phyloP scores from a whole-genome alignment of 306 rosid species.

The Canavalia ensiformis region DNA sequence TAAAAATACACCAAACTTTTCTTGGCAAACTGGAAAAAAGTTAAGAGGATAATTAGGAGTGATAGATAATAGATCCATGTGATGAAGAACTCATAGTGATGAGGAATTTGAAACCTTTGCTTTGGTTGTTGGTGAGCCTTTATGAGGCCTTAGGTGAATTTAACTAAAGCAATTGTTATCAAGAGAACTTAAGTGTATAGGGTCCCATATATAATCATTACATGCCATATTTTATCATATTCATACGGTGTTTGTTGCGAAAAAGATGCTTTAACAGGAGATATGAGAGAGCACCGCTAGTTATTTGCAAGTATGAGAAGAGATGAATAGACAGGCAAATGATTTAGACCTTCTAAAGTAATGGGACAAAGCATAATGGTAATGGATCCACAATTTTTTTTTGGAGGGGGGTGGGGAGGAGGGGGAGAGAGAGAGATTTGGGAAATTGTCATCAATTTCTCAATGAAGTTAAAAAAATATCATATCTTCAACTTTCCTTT shows the following conservation, averaged over 20 bases:
- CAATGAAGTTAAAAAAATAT: conserved; percentile 37
- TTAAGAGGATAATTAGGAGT: conserved; percentile 43
- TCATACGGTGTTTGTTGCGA: conserved; percentile 53
- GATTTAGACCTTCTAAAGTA: conserved; percentile 77
- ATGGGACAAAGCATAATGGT: conserved; percentile 43
- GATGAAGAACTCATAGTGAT: conserved; percentile 54
- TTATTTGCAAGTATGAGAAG: conserved; percentile 48
- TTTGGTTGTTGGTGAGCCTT: conserved; percentile 55
- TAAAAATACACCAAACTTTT: conserved; percentile 44
- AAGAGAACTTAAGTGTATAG: conserved; percentile 52
- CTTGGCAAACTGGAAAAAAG: conserved; percentile 48
- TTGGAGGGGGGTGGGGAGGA: not conserved
- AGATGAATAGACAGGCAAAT: conserved; percentile 59
- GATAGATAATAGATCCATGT: conserved; percentile 55
- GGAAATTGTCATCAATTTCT: conserved; percentile 54
- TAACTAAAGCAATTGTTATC: conserved; percentile 45
- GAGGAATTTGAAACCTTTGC: conserved; percentile 56
- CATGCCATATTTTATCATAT: conserved; percentile 62
- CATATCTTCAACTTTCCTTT: conserved; percentile 41
- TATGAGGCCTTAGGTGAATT: conserved; percentile 49
- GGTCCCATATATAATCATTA: conserved; percentile 67
- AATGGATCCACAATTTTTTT: conserved; percentile 34
- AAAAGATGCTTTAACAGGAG: conserved; percentile 64
- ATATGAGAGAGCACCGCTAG: conserved; percentile 52
- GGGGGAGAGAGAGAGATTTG: conserved; percentile 30